phyloP scores from a whole-genome alignment of 495 filamentous ascomycete genomes.

The Annulohypoxylon stygium region DNA sequence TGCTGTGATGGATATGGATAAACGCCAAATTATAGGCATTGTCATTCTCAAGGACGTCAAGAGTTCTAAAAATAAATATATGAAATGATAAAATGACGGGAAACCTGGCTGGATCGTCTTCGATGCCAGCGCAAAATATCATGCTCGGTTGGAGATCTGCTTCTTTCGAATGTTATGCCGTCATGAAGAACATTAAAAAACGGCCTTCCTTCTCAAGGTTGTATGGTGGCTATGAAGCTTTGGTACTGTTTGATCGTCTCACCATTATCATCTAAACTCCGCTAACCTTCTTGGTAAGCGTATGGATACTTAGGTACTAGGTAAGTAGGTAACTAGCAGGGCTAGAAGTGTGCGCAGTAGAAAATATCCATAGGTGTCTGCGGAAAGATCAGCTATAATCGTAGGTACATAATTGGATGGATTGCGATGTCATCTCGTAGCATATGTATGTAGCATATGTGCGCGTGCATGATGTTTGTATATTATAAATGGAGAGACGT shows the following conservation, averaged over 20 bases:
- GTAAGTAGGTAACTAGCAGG: not conserved
- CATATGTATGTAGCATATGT: constrained; percentile 8
- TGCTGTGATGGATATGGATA: not conserved
- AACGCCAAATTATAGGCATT: not conserved
- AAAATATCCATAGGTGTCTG: not conserved
- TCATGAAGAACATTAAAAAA: constrained; percentile 6
- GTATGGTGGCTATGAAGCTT: constrained; percentile 37
- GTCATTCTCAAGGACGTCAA: not conserved
- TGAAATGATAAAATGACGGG: not conserved
- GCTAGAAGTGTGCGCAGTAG: no score
- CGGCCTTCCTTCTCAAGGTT: not conserved
- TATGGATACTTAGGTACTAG: not conserved
- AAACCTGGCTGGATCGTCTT: not conserved
- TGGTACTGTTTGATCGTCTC: constrained; percentile 40
- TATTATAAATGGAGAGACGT: constrained; percentile 10
- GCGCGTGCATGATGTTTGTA: not conserved
- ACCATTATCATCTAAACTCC: constrained; percentile 11
- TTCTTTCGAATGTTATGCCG: constrained; percentile 13
- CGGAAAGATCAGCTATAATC: constrained; percentile 11
- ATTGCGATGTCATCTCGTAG: constrained; percentile 10
- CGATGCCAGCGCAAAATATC: not conserved
- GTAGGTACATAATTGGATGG: not conserved
- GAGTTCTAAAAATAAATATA: constrained; percentile 14
- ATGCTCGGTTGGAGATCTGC: not conserved
- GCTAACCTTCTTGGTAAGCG: constrained; percentile 4